A percentile compares a stretch with the other conserved stretches of the same genome.
Conservation (phyloP, 2,329 filamentous ascomycete genomes). For the Arthrinium puccinioides region DNA sequence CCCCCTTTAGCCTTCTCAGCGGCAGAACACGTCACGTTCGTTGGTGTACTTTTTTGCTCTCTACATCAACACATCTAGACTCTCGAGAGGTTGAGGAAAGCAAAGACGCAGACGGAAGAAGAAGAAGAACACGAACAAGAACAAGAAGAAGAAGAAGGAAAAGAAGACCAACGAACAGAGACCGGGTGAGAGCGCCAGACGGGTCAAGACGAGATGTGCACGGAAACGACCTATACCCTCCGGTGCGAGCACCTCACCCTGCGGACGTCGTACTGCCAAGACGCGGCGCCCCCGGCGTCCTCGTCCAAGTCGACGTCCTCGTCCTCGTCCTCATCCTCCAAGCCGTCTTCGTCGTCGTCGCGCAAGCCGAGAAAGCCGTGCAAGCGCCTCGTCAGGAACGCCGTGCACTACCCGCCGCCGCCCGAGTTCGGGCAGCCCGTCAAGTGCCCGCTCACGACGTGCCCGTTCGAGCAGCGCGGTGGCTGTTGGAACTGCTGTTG, state of each 20-base stretch:
- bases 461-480: constrained; percentile 42
- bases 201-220: constrained; percentile 34
- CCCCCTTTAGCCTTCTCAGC: too few relatives aligned
- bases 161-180: not conserved
- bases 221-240: constrained; percentile 40
- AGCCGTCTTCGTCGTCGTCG: constrained; percentile 5
- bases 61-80: too few relatives aligned
- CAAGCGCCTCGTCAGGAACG: constrained; percentile 32
- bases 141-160: not conserved
- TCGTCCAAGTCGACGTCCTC: constrained; percentile 9
- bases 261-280: constrained; percentile 35
- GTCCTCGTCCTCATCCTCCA: not conserved
- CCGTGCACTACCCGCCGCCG: constrained; percentile 40
- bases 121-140: not conserved
- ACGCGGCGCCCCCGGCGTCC: constrained; percentile 29
- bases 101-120: not conserved
- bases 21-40: too few relatives aligned
- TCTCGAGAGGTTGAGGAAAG: too few relatives aligned
- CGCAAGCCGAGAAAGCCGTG: constrained; percentile 29
- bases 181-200: not conserved
- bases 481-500: constrained; percentile 49
- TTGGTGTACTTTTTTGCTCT: too few relatives aligned
- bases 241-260: constrained; percentile 44
- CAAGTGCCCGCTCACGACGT: constrained; percentile 37
- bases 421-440: constrained; percentile 32